Evolutionary conservation across 1,139 yeast species (phyloP).

Genomic region (Suhomyces wounanorum): DNA sequence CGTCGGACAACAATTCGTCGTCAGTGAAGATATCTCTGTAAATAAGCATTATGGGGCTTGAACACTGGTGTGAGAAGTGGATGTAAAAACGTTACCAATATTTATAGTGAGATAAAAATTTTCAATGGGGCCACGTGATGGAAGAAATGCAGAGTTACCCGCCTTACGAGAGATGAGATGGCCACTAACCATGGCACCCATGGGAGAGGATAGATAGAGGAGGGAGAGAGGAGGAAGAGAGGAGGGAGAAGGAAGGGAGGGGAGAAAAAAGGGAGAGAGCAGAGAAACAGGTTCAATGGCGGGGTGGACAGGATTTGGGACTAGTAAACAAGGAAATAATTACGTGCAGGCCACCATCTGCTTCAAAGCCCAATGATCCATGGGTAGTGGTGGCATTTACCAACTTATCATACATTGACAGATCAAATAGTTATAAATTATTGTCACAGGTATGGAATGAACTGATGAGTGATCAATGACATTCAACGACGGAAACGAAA

Average conservation of each 20-base stretch:
- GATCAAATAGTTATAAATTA: neutral
- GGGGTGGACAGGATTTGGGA: no score
- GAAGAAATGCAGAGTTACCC: slow-evolving; percentile 1
- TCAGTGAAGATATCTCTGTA: slow-evolving; percentile 78
- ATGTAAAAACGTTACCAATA: neutral
- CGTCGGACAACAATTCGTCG: slow-evolving; percentile 97
- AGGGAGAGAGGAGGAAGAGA: neutral
- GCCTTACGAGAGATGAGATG: slow-evolving; percentile 1
- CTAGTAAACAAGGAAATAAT: no score
- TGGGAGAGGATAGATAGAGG: neutral
- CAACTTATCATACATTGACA: neutral
- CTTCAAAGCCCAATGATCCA: no score
- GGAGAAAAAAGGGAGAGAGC: neutral
- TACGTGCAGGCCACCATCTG: no score
- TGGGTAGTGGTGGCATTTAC: neutral
- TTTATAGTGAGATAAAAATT: slow-evolving; percentile 10
- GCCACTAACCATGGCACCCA: no score
- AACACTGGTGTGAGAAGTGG: slow-evolving; percentile 1
- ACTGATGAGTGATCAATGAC: no score
- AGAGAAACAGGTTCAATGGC: neutral
- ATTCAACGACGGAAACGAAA: neutral
- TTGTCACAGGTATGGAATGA: neutral
- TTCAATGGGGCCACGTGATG: slow-evolving; percentile 13
- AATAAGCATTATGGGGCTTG: slow-evolving; percentile 39
- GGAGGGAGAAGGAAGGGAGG: neutral